Base-by-base conservation (phyloP, 1,284 basidiomycete species). In the Papiliotrema terrestris region DNA sequence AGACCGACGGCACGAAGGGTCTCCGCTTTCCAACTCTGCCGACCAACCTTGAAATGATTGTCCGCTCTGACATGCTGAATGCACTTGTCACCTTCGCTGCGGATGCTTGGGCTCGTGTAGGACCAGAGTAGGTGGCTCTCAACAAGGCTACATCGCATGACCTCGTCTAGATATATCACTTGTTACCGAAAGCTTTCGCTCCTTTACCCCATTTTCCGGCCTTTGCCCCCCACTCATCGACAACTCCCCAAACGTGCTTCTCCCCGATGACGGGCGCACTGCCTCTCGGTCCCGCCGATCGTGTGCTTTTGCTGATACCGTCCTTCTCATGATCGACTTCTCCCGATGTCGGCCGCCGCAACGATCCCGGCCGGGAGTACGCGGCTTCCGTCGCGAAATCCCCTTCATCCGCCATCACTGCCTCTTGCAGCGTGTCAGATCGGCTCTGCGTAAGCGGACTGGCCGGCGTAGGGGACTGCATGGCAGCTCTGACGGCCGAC, bases 191-290 rank as follows among this genome's bases (percentile, higher is more conserved):
- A 5, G 69, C 74, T 42, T 65, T 66, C 2, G 73, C 69, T 0
- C 80, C 79, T 51, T 72, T 62, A 0, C 80, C 80, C 80, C 80
- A 81, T 35, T 64, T 54, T 0, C 80, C 80, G 0, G 78, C 78
- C 37, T 74, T 75, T 46, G 71, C 65, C 0, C 79, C 79, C 80
- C 80, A 80, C 22, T 75, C 72, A 45, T 78, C 75, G 17, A 71
- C 65, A 1, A 77, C 71, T 2, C 74, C 75, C 75, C 75, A 77
- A 0, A 72, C 65, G 51, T 77, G 75, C 23, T 72, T 57, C 44
- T 70, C 70, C 3, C 55, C 56, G 42, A 77, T 71, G 9, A 55
- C 50, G 0, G 75, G 75, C 9, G 69, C 57, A 32, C 55, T 52
- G 26, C 56, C 57, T 19, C 57, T 45, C 17, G 58, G 51, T 1